Evolutionary conservation across 2,329 filamentous ascomycete species (phyloP), one percentile per base, ranked within the genome.

Genomic region (Nemania sp.): DNA sequence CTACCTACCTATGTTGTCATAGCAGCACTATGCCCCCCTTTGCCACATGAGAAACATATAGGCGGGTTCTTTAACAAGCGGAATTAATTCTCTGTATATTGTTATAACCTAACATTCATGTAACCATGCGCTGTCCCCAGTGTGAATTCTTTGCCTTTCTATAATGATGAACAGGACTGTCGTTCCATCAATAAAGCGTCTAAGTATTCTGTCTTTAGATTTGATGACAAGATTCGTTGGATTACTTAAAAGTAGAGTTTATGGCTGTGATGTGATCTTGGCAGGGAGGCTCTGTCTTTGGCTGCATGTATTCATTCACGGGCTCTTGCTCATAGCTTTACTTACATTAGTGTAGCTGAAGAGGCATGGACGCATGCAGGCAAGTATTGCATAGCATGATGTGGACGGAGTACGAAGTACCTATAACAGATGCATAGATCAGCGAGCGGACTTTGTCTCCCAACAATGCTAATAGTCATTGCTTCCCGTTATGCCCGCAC

Each of bases 221-320:
- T n/a, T n/a, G n/a, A n/a, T n/a, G n/a, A n/a, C n/a, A n/a, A n/a
- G n/a, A n/a, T n/a, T n/a, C n/a, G n/a, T n/a, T n/a, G n/a, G n/a
- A n/a, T n/a, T n/a, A n/a, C n/a, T n/a, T n/a, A n/a, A n/a, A n/a
- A n/a, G n/a, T n/a, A n/a, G n/a, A n/a, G n/a, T 59, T 42, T 31
- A 42, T 42, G 40, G 45, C 49, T 33, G 41, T 52, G 30, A n/a
- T 22, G 19, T 22, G 20, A 30, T 47, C 57, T 60, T 60, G 54
- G 57, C 57, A 51, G 37, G 31, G 57, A 58, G 57, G 57, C 57
- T 60, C 57, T 60, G 57, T 47, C 31, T 31, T 37, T 58, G 56
- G 55, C 30, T 53, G 57, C 51, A 57, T 60, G 39, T 56, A n/a
- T 28, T 45, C 37, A 34, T 33, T 51, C 44, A 41, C 43, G 44